Conservation (phyloP, 345 rosid species). For the Euclidium syriacum region DNA sequence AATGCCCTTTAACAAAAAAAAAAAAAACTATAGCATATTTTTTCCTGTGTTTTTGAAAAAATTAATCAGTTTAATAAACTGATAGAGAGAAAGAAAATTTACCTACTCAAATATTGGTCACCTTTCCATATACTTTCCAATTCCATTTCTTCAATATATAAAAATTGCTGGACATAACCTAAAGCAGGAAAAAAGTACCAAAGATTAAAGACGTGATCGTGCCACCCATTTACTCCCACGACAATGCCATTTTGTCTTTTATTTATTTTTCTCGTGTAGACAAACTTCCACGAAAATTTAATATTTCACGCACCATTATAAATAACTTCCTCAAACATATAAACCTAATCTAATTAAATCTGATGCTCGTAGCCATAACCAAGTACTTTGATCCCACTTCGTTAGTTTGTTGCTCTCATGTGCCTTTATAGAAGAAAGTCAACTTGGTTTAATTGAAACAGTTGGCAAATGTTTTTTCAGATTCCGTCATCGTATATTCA, state of each 20-base stretch:
- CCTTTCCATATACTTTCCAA: not conserved
- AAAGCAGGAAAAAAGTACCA: not conserved
- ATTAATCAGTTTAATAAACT: too few species aligned
- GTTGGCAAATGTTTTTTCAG: too few species aligned
- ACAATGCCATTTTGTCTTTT: not conserved
- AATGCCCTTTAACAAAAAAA: too few species aligned
- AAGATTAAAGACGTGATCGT: conserved; percentile 11
- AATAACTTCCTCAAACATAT: not conserved
- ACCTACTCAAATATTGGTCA: not conserved
- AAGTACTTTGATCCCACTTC: conserved; percentile 14
- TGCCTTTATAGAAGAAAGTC: too few species aligned
- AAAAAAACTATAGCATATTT: too few species aligned
- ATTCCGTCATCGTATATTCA: conserved; percentile 10
- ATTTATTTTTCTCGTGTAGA: not conserved
- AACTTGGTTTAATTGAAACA: too few species aligned
- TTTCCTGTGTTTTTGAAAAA: too few species aligned
- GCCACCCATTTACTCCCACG: conserved; percentile 9
- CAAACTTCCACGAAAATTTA: not conserved
- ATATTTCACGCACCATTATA: not conserved
- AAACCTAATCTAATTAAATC: not conserved
- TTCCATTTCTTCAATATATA: not conserved
- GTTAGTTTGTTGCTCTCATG: conserved; percentile 21
- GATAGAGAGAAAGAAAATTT: too few species aligned
- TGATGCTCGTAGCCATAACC: not conserved
- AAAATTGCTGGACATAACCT: not conserved